Base-by-base conservation (phyloP, 2,329 filamentous ascomycete species). In the Lachnellula subtilissima region DNA sequence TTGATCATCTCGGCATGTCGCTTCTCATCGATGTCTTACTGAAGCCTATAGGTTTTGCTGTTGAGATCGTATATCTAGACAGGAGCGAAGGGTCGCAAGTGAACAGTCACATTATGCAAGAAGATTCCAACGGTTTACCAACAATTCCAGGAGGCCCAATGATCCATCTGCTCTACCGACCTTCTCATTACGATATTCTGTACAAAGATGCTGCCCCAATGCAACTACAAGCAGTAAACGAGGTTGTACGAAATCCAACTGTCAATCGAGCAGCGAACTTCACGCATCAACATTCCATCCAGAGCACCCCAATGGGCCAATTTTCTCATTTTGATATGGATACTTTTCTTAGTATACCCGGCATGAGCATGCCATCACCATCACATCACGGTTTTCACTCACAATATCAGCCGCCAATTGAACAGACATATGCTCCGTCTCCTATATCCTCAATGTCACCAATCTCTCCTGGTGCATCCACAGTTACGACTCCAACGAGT, bases 31-130 rank as follows among this genome's bases (percentile, higher is more conserved):
- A 93, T 61, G 82, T 91, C 25, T 79, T 97, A 3, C 82, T 97
- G 60, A 87, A 89, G 67, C 89, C 88, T 7, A 86, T 86, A 50
- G 85, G 85, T 15, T 84, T 97, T 61, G 84, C 86, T 4, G 82
- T 97, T 19, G 91, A 97, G 69, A 89, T 97, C 60, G 85, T 91
- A 53, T 97, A 97, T 69, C 83, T 99, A 8, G 94, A 97, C 70
- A 85, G 91, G 64, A 96, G 89, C 66, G 78, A 84, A 47, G 92
- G 91, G 17, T 79, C 82, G 48, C 80, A 88, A 65, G 89, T 91
- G 65, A 96, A 89, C 68, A 81, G 54, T 70, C 60, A 75, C 72
- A 32, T 65, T 47, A 61, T 71, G 64, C 71, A 75, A 66, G 60
- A 76, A 67, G 50, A 76, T 67, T 52, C 74, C 45, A 63, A 76